phyloP scores from a whole-genome alignment of 768 basidiomycete species.

The Mycena vitilis region DNA sequence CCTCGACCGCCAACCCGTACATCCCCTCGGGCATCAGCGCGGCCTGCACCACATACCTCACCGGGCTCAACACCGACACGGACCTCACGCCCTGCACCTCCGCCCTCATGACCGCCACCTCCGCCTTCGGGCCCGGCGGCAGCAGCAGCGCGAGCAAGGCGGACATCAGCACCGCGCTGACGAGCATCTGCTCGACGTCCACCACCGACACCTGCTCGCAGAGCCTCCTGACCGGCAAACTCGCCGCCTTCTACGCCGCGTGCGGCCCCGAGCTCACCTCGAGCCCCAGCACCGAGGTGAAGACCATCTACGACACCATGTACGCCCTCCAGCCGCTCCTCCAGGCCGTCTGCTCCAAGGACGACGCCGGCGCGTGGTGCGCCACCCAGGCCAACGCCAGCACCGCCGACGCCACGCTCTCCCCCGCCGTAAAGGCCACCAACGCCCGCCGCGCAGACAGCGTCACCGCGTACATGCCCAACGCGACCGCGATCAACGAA shows the following conservation, averaged over 20 bases:
- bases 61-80: slow-evolving; percentile 69
- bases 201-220: slow-evolving; percentile 65
- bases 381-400: slow-evolving; percentile 58
- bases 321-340: slow-evolving; percentile 77
- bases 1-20: slow-evolving; percentile 56
- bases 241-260: slow-evolving; percentile 75
- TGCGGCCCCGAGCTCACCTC: slow-evolving; percentile 81
- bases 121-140: slow-evolving; percentile 63
- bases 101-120: slow-evolving; percentile 69
- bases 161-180: slow-evolving; percentile 63
- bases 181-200: slow-evolving; percentile 62
- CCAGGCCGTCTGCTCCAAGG: slow-evolving; percentile 80
- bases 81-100: slow-evolving; percentile 70
- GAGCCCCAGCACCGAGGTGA: slow-evolving; percentile 58
- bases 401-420: slow-evolving; percentile 38
- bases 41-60: slow-evolving; percentile 69
- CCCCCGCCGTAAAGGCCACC: slow-evolving; percentile 33
- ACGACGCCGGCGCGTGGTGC: slow-evolving; percentile 79
- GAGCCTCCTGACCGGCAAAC: slow-evolving; percentile 65
- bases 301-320: slow-evolving; percentile 81
- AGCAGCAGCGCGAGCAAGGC: slow-evolving; percentile 51
- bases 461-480: slow-evolving; percentile 58
- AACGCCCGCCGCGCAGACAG: slow-evolving; percentile 42
- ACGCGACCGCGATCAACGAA: slow-evolving; percentile 62
- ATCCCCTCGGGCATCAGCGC: slow-evolving; percentile 77